Evolutionary conservation across 2,329 filamentous ascomycete species (phyloP), one percentile per base, ranked within the genome.

Genomic region (Fusarium agapanthi): DNA sequence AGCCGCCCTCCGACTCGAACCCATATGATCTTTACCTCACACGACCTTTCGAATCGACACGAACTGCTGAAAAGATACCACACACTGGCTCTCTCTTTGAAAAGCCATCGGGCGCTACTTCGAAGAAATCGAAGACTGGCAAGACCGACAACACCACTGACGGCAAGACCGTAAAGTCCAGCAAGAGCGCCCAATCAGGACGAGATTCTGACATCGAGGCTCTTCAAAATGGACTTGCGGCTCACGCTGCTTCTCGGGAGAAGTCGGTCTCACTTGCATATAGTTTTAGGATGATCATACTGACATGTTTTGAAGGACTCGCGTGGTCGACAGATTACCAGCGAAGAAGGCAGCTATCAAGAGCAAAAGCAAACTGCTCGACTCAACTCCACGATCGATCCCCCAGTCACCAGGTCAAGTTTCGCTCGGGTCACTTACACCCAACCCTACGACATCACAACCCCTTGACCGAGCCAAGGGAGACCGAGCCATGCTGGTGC

Each of bases 11-110:
- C 56, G 84, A 87, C 59, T 82, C 85, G 22, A 83, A 84, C 59
- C 82, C 86, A 35, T 87, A 87, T 80, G 89, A 91, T 61, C 81
- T 91, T 32, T 91, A 87, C 78, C 83, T 87, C 44, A 86, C 87
- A 50, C 83, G 86, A 68, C 84, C 86, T n/a, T 83, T 84, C 73
- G 83, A 86, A 61, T 82, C 85, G 7, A 81, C 83, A 24, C 81
- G 81, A 72, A 82, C 82, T 71, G 86, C 86, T 34, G 83, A 84
- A 68, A 84, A 84, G 73, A 78, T 90, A 30, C 84, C 87, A 32
- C 81, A 86, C n/a, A 84, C 86, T 28, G 86, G 86, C 76, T 86
- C 85, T 12, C 80, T 90, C 30, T 85, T 88, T 76, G 81, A 81
- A 65, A 85, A 84, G 62, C 83, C 82, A 12, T 80, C 78, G 60